A percentile compares a stretch with the other conserved stretches of the same genome.
These are phyloP conservation scores for Ormosia emarginata DNA, from an alignment of 306 rosid genomes.

Conservation along the genomic window DNA sequence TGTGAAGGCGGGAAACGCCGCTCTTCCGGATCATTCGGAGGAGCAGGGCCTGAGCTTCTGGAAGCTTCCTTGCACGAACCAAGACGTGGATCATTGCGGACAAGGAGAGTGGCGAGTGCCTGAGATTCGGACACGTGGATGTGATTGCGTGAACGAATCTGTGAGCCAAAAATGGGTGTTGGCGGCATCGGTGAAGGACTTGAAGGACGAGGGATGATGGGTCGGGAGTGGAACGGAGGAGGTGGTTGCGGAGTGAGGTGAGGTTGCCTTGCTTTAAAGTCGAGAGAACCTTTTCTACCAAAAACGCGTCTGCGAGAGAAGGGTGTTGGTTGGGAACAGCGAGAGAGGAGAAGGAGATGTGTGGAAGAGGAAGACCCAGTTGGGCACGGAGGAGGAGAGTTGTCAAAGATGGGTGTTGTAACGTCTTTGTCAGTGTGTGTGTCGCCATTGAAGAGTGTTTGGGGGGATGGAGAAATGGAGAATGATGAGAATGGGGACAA, in stretches of 20 bases:
- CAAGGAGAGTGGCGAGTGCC: constrained; percentile 52
- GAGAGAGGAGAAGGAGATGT: not conserved
- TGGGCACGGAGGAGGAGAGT: no score
- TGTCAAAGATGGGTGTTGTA: no score
- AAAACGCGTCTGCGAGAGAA: constrained; percentile 36
- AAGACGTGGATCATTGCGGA: constrained; percentile 59
- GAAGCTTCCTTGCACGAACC: constrained; percentile 45
- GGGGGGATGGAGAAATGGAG: no score
- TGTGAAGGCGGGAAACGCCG: constrained; percentile 60
- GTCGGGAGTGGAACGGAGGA: constrained; percentile 38
- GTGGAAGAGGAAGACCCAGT: no score
- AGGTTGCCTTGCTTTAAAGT: constrained; percentile 49
- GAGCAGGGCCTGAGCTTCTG: constrained; percentile 73
- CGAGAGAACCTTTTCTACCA: constrained; percentile 55
- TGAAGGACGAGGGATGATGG: constrained; percentile 38
- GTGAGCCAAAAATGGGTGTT: constrained; percentile 33
- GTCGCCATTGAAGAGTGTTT: no score
- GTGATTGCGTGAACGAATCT: constrained; percentile 36
- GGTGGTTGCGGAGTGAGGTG: constrained; percentile 29
- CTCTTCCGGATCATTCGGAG: constrained; percentile 70
- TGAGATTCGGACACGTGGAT: constrained; percentile 39
- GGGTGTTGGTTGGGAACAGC: not conserved
- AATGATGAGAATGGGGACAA: no score
- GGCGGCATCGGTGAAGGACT: constrained; percentile 48
- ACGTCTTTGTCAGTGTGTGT: no score